A percentile compares a stretch with the other conserved stretches of the same genome.
phyloP scores from a whole-genome alignment of 1,139 yeast genomes.

The Lodderomyces orthopsilosis region DNA sequence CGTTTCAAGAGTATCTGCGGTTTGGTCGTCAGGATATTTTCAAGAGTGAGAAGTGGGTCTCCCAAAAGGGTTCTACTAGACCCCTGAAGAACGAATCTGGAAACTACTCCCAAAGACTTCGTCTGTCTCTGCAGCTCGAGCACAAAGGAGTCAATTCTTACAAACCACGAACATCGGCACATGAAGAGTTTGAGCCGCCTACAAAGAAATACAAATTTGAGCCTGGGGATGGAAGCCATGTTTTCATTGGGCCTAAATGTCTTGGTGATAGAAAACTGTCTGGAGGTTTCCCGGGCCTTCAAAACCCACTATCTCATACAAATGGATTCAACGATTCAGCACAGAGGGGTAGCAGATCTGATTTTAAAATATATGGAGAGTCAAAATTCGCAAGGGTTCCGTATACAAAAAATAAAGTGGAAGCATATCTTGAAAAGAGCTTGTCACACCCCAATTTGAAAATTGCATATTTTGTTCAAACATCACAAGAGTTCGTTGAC shows the following conservation, averaged over 20 bases:
- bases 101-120: neutral
- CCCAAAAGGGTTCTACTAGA: neutral
- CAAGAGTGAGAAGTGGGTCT: neutral
- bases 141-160: neutral
- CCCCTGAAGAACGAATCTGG: neutral
- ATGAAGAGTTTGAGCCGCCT: conserved; percentile 1
- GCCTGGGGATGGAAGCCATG: neutral
- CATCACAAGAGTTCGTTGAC: conserved; percentile 10
- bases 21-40: neutral
- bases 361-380: neutral
- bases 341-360: neutral
- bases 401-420: neutral
- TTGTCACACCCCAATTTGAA: conserved; percentile 2
- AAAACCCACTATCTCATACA: neutral
- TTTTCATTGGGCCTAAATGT: neutral
- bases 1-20: neutral
- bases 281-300: neutral
- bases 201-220: neutral
- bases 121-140: neutral
- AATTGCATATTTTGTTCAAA: conserved; percentile 1
- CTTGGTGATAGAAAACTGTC: neutral
- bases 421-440: neutral
- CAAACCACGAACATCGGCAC: neutral
- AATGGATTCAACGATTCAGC: neutral
- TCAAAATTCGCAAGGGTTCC: neutral